Percentiles rank a stretch among this genome's conserved stretches.
These are phyloP conservation scores for Byssochlamys sp. DNA, from an alignment of 2,329 filamentous ascomycete genomes.

Conservation along the genomic window DNA sequence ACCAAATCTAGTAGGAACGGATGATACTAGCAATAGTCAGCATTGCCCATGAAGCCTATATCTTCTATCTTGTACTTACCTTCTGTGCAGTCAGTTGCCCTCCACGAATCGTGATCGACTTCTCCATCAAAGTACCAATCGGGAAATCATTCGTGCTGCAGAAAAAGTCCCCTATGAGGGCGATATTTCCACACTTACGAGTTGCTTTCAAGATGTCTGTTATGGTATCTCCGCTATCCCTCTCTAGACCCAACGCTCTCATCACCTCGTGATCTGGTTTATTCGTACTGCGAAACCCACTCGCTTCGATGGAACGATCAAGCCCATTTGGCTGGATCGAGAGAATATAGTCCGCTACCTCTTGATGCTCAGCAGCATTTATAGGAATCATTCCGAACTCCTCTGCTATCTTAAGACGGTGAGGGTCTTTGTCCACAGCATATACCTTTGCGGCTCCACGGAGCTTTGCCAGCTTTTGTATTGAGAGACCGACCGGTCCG, in stretches of 20 bases:
- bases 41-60: neutral
- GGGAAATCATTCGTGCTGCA: conserved; percentile 19
- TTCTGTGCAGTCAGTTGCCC: conserved; percentile 18
- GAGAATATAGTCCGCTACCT: conserved; percentile 22
- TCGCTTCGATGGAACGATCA: conserved; percentile 22
- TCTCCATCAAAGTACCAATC: conserved; percentile 25
- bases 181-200: conserved; percentile 20
- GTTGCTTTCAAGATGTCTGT: conserved; percentile 20
- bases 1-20: conserved; percentile 20
- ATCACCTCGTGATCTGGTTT: conserved; percentile 13
- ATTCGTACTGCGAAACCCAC: conserved; percentile 18
- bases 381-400: conserved; percentile 21
- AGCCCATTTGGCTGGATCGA: conserved; percentile 19
- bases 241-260: conserved; percentile 15
- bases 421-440: conserved; percentile 23
- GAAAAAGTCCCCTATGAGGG: conserved; percentile 22
- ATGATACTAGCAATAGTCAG: conserved; percentile 16
- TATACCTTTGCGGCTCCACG: conserved; percentile 24
- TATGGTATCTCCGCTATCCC: conserved; percentile 19
- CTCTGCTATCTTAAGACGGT: conserved; percentile 19
- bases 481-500: conserved; percentile 21
- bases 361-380: conserved; percentile 13
- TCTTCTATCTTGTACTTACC: conserved; percentile 3
- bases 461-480: conserved; percentile 18
- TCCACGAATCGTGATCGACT: conserved; percentile 22